Conservation (phyloP, 768 basidiomycete species). For the Fomitopsis serialis region DNA sequence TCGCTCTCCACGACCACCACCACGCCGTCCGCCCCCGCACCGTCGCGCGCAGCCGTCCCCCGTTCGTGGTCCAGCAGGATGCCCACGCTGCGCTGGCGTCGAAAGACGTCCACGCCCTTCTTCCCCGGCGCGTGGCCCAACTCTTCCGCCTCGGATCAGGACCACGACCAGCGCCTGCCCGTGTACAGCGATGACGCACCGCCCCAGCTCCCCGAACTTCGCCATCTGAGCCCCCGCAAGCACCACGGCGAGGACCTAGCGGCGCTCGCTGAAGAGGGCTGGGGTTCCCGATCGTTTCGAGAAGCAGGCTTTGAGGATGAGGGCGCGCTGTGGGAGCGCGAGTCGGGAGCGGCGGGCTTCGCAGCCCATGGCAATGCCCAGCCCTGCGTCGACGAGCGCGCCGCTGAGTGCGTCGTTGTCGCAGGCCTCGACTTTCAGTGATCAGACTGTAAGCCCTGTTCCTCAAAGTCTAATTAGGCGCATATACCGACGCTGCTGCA, state of each 20-base stretch:
- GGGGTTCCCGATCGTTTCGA: neutral
- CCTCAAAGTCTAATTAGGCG: neutral
- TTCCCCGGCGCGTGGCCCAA: conserved; percentile 45
- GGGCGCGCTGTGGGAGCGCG: neutral
- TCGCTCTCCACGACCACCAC: neutral
- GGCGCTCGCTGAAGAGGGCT: neutral
- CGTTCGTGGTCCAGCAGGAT: neutral
- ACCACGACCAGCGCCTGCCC: conserved; percentile 15
- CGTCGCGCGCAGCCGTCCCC: neutral
- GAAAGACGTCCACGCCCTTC: conserved; percentile 25
- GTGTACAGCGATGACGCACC: conserved; percentile 2
- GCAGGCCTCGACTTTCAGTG: neutral
- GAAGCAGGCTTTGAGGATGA: neutral
- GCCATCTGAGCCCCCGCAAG: neutral
- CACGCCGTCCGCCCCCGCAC: neutral
- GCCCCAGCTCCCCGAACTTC: conserved; percentile 1
- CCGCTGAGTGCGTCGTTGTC: conserved; percentile 2
- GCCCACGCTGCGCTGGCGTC: conserved; percentile 4
- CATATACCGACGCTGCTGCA: conserved; percentile 1
- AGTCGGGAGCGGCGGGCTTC: neutral
- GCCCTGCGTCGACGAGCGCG: neutral
- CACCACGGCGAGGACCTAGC: neutral
- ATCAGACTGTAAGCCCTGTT: neutral
- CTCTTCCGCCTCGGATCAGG: conserved; percentile 15
- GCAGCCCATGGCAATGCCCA: neutral